A percentile compares a stretch with the other conserved stretches of the same genome.
Conservation (phyloP, 225 moss, liverwort and hornwort genomes). For the Pseudoscleropodium purum region DNA sequence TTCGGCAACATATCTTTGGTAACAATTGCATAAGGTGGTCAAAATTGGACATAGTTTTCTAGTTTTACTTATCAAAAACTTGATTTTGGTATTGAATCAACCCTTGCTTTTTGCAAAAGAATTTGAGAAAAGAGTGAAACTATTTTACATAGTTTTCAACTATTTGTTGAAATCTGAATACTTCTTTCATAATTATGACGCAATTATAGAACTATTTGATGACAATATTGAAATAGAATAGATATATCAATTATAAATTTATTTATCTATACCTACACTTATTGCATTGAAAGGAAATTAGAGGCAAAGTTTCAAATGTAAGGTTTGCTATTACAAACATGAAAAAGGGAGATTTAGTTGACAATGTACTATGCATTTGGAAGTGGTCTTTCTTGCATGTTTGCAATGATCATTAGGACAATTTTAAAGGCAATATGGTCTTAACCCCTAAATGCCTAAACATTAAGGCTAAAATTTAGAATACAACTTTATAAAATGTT, state of each 20-base stretch:
- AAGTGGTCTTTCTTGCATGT: no score
- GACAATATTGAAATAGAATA: neutral
- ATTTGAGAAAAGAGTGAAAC: no score
- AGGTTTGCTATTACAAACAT: neutral
- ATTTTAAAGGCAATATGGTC: neutral
- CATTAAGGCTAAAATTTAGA: neutral
- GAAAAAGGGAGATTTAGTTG: neutral
- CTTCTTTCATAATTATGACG: no score
- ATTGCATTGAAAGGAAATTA: neutral
- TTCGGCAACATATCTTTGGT: neutral
- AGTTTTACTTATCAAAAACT: neutral
- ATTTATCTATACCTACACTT: no score
- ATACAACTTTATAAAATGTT: neutral
- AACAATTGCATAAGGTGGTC: neutral
- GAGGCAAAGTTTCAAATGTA: neutral
- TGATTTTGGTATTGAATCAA: neutral
- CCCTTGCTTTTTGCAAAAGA: rapidly evolving
- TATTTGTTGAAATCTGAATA: neutral
- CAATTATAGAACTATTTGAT: neutral
- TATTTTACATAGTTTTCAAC: neutral
- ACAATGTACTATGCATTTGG: neutral
- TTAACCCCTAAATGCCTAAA: neutral
- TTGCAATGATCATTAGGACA: no score
- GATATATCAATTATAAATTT: no score
- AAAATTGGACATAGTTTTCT: neutral